Percentiles rank a stretch among this genome's conserved stretches.
These are phyloP conservation scores for Aquanectria penicillioides DNA, from an alignment of 2,329 filamentous ascomycete species.

Conservation along the genomic window DNA sequence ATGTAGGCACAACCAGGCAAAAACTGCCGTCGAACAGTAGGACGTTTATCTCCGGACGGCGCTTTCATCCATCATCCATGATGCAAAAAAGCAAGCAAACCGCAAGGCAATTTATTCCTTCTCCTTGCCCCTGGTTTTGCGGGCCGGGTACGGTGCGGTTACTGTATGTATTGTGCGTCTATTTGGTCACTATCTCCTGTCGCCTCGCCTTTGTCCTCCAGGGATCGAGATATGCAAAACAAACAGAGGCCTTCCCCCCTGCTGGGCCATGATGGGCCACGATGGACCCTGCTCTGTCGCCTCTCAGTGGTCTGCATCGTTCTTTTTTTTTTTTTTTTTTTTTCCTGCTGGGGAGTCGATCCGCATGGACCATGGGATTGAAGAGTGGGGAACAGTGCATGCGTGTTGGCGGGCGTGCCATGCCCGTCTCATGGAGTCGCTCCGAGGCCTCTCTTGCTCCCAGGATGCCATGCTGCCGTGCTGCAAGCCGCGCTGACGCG, in stretches of 20 bases:
- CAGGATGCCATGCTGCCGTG: constrained; percentile 19
- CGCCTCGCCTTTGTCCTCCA: neutral
- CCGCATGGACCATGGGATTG: constrained; percentile 37
- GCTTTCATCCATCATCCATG: no score
- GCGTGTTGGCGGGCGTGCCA: constrained; percentile 16
- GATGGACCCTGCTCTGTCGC: neutral
- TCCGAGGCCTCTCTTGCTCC: constrained; percentile 7
- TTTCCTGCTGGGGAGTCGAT: constrained; percentile 12
- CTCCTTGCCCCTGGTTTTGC: neutral
- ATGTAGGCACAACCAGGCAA: neutral
- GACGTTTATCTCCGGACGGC: constrained; percentile 3
- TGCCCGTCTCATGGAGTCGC: constrained; percentile 8
- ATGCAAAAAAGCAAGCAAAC: neutral
- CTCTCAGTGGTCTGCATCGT: no score
- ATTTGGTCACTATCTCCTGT: neutral
- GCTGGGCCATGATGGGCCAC: no score
- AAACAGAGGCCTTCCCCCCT: neutral
- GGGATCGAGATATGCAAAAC: constrained; percentile 1
- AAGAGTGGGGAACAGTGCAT: constrained; percentile 7
- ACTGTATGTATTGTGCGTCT: neutral
- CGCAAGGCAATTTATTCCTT: no score
- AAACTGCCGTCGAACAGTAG: neutral
- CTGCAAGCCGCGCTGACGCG: constrained; percentile 27
- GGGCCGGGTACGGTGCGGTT: neutral
- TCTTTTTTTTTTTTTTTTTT: neutral